A percentile compares a stretch with the other conserved stretches of the same genome.
These are phyloP conservation scores for Tetraselmis striata DNA, from an alignment of 139 green algal species.

Conservation along the genomic window DNA sequence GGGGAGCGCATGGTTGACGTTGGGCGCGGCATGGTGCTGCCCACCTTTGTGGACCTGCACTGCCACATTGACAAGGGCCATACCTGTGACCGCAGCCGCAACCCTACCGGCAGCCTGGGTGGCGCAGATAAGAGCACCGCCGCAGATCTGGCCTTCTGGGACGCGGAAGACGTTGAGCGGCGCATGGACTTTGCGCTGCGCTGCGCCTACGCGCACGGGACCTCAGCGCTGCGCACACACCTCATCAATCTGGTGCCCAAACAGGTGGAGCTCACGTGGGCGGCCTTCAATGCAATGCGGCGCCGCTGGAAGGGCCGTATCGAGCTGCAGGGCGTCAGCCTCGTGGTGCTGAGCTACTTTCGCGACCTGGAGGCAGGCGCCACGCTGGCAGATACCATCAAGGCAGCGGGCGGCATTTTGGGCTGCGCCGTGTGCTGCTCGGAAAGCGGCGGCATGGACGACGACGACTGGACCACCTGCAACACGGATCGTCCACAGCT, in stretches of 20 bases:
- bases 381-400: slow-evolving; percentile 48
- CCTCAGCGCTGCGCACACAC: slow-evolving; percentile 60
- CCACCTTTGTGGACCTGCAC: slow-evolving; percentile 63
- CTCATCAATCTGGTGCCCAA: slow-evolving; percentile 58
- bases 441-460: slow-evolving; percentile 42
- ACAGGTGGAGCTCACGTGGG: slow-evolving; percentile 58
- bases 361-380: slow-evolving; percentile 34
- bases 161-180: slow-evolving; percentile 45
- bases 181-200: slow-evolving; percentile 68
- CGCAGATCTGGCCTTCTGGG: slow-evolving; percentile 53
- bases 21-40: slow-evolving; percentile 32
- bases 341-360: slow-evolving; percentile 61
- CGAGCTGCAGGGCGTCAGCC: slow-evolving; percentile 54
- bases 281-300: slow-evolving; percentile 35
- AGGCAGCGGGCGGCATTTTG: slow-evolving; percentile 43
- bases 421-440: slow-evolving; percentile 64
- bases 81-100: slow-evolving; percentile 61
- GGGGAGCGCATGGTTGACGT: slow-evolving; percentile 18
- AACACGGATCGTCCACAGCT: slow-evolving; percentile 44
- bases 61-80: slow-evolving; percentile 73
- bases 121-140: slow-evolving; percentile 58
- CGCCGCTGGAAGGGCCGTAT: slow-evolving; percentile 32
- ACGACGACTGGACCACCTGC: slow-evolving; percentile 68
- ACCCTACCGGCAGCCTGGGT: slow-evolving; percentile 43
- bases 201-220: slow-evolving; percentile 66